These are phyloP conservation scores for Hemileia vastatrix DNA, from an alignment of 1,284 basidiomycete genomes.

Conservation along the genomic window DNA sequence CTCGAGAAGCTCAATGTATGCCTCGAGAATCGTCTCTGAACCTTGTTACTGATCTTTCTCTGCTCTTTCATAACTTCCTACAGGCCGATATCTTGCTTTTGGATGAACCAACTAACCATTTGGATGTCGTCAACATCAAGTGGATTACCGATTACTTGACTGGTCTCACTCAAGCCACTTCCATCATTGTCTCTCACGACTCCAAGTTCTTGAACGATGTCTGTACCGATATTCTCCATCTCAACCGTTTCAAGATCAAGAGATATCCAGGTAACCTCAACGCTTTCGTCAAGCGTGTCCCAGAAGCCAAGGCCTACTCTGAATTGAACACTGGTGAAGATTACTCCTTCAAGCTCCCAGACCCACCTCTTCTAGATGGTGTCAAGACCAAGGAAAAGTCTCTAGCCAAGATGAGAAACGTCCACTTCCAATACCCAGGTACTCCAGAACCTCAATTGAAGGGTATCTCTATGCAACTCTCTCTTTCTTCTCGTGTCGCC, in stretches of 20 bases:
- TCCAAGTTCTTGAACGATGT: conserved; percentile 95
- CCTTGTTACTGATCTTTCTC: no score
- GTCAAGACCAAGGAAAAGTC: conserved; percentile 93
- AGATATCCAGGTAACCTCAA: conserved; percentile 94
- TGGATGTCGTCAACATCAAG: conserved; percentile 55
- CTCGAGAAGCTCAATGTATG: no score
- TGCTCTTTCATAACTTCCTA: no score
- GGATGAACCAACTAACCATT: conserved; percentile 87
- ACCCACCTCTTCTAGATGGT: conserved; percentile 92
- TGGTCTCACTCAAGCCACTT: conserved; percentile 71
- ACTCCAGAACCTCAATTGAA: conserved; percentile 68
- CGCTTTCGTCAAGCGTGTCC: conserved; percentile 78
- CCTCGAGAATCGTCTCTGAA: no score
- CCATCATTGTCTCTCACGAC: conserved; percentile 94
- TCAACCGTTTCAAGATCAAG: conserved; percentile 84
- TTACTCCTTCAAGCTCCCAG: conserved; percentile 93
- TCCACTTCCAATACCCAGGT: conserved; percentile 92
- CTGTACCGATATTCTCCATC: conserved; percentile 97
- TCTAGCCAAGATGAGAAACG: conserved; percentile 84
- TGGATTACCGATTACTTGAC: conserved; percentile 90
- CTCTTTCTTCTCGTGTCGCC: conserved; percentile 65
- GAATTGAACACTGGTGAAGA: conserved; percentile 44
- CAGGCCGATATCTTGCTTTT: conserved; percentile 78
- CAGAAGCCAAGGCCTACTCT: conserved; percentile 83
- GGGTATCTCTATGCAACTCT: conserved; percentile 84